Percentiles rank a stretch among this genome's conserved stretches.
phyloP scores from a whole-genome alignment of 1,284 basidiomycete species.

The Pyrrhoderma noxium region DNA sequence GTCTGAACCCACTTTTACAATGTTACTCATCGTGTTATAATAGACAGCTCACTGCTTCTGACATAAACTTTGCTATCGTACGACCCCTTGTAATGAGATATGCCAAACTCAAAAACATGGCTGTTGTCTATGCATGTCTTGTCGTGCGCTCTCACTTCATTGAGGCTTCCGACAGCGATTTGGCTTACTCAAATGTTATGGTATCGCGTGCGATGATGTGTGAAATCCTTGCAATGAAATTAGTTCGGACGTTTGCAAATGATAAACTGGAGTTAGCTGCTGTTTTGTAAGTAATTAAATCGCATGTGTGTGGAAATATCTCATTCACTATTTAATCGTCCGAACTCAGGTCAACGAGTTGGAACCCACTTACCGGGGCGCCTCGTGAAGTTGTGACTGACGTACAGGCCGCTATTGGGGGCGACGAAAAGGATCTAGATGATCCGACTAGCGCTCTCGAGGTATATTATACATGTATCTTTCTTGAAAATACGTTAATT shows the following conservation, averaged over 20 bases:
- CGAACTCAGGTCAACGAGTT: slow-evolving; percentile 41
- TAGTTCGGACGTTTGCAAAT: slow-evolving; percentile 68
- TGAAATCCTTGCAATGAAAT: slow-evolving; percentile 80
- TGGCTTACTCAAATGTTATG: slow-evolving; percentile 72
- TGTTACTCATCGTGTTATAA: not conserved
- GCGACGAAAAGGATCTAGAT: slow-evolving; percentile 46
- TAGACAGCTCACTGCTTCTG: slow-evolving; percentile 73
- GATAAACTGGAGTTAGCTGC: slow-evolving; percentile 67
- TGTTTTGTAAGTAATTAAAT: slow-evolving; percentile 40
- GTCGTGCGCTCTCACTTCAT: slow-evolving; percentile 55
- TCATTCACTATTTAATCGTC: no score
- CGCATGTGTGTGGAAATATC: no score
- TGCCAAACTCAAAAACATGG: slow-evolving; percentile 65
- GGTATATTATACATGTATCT: slow-evolving; percentile 32
- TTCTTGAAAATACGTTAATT: slow-evolving; percentile 1
- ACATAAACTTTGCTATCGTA: slow-evolving; percentile 78
- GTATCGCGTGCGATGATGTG: slow-evolving; percentile 67
- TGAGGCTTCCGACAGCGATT: slow-evolving; percentile 47
- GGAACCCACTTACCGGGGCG: slow-evolving; percentile 79
- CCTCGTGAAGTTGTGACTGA: slow-evolving; percentile 56
- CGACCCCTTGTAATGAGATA: slow-evolving; percentile 77
- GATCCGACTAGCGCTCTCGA: slow-evolving; percentile 74
- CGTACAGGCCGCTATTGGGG: slow-evolving; percentile 48
- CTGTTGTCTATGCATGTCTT: slow-evolving; percentile 68
- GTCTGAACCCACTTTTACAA: not conserved